Conservation (phyloP, 2,329 filamentous ascomycete genomes). For the Exophiala spinifera region DNA sequence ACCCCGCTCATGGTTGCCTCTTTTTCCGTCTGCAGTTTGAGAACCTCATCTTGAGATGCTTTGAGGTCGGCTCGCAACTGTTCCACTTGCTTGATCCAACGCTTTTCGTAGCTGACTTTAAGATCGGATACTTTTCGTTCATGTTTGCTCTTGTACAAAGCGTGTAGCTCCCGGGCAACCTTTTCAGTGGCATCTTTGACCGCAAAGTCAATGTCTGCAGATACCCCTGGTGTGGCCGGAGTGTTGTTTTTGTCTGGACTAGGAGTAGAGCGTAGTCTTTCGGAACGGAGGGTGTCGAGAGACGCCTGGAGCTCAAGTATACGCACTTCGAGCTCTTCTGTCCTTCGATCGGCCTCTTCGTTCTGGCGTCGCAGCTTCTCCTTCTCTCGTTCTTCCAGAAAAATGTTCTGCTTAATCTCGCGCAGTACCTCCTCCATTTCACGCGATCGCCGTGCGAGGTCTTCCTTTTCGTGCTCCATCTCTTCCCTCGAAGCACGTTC, state of each 20-base stretch:
- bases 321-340: constrained; percentile 45
- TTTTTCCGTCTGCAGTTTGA: constrained; percentile 64
- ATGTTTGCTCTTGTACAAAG: constrained; percentile 94
- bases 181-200: constrained; percentile 85
- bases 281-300: constrained; percentile 41
- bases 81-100: constrained; percentile 83
- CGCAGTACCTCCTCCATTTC: constrained; percentile 82
- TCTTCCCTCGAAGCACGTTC: constrained; percentile 68
- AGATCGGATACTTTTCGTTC: constrained; percentile 91
- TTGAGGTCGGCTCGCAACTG: constrained; percentile 72
- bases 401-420: constrained; percentile 77
- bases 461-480: constrained; percentile 69
- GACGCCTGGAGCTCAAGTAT: constrained; percentile 48
- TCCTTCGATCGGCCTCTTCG: constrained; percentile 68
- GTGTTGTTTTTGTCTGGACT: constrained; percentile 35
- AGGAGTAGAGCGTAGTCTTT: constrained; percentile 30
- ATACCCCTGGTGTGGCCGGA: constrained; percentile 26
- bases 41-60: constrained; percentile 69
- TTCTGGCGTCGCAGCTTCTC: constrained; percentile 73
- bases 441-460: constrained; percentile 78
- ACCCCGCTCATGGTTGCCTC: constrained; percentile 64
- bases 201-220: constrained; percentile 56
- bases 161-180: constrained; percentile 88
- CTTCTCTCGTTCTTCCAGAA: constrained; percentile 72
- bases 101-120: constrained; percentile 74